Percentiles rank a stretch among this genome's conserved stretches.
Conservation (phyloP, 306 rosid species). For the Myrica gale region DNA sequence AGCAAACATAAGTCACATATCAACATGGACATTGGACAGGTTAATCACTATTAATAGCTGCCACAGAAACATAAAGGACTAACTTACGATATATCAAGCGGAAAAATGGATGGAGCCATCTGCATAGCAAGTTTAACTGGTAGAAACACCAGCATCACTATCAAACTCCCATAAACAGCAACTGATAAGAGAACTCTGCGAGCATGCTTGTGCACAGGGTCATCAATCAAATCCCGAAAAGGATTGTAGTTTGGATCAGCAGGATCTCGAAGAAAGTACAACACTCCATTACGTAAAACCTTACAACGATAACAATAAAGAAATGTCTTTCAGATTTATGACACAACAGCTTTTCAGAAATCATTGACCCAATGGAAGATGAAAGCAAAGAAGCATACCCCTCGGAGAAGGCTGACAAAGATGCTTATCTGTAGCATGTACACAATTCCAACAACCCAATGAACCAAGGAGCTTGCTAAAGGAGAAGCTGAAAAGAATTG, state of each 20-base stretch:
- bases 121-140: slow-evolving; percentile 98
- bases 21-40: neutral
- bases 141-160: slow-evolving; percentile 95
- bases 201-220: slow-evolving; percentile 98
- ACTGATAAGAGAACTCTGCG: slow-evolving; percentile 94
- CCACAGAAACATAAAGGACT: slow-evolving; percentile 18
- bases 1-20: slow-evolving; percentile 12
- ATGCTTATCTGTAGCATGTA: slow-evolving; percentile 99
- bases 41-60: slow-evolving; percentile 4
- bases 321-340: neutral
- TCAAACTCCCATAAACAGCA: slow-evolving; percentile 96
- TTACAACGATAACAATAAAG: slow-evolving; percentile 33
- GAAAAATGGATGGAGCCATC: slow-evolving; percentile 85
- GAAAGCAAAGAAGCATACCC: slow-evolving; percentile 55
- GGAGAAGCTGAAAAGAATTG: slow-evolving; percentile 95
- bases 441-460: slow-evolving; percentile 98
- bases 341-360: slow-evolving; percentile 10
- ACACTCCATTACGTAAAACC: slow-evolving; percentile 97
- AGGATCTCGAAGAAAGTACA: slow-evolving; percentile 95
- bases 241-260: slow-evolving; percentile 99
- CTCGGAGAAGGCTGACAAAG: slow-evolving; percentile 98
- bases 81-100: slow-evolving; percentile 93
- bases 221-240: slow-evolving; percentile 96
- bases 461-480: slow-evolving; percentile 90
- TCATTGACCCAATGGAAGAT: slow-evolving; percentile 9